Conservation (phyloP, 1,284 basidiomycete species). For the Ustilago cynodontis region DNA sequence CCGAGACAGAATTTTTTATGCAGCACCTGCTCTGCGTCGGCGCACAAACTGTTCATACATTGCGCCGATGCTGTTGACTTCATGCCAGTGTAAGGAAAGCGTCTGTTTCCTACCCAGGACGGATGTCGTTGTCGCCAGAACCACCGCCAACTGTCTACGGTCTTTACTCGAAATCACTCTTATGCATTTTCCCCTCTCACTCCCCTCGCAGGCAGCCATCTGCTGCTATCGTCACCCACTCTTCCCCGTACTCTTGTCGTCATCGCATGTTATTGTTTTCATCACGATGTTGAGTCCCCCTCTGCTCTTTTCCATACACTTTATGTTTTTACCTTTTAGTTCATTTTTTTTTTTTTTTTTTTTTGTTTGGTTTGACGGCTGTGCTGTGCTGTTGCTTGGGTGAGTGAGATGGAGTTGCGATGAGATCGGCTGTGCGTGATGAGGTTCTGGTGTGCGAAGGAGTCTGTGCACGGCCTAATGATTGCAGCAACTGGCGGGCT, state of each 20-base stretch:
- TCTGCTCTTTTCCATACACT: not conserved
- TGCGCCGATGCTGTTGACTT: not conserved
- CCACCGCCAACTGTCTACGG: slow-evolving; percentile 45
- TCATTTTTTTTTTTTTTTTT: too few species aligned
- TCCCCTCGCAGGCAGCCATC: not conserved
- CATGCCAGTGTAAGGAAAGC: not conserved
- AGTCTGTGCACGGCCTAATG: too few species aligned
- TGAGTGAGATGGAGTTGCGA: not conserved
- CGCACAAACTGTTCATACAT: too few species aligned
- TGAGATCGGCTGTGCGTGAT: too few species aligned
- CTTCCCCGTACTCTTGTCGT: not conserved
- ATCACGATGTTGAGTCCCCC: slow-evolving; percentile 4
- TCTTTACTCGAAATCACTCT: slow-evolving; percentile 36
- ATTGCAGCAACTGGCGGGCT: too few species aligned
- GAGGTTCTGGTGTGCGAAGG: too few species aligned
- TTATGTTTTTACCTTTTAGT: not conserved
- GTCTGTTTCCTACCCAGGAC: not conserved
- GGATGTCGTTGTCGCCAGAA: not conserved
- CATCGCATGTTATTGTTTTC: slow-evolving; percentile 1
- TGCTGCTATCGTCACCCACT: not conserved
- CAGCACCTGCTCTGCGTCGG: not conserved
- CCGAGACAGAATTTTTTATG: not conserved
- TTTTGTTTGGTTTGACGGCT: not conserved
- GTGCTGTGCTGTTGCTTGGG: not conserved
- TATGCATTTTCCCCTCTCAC: slow-evolving; percentile 18